phyloP scores from a whole-genome alignment of 495 filamentous ascomycete genomes.

The Penicillium diatomitis region DNA sequence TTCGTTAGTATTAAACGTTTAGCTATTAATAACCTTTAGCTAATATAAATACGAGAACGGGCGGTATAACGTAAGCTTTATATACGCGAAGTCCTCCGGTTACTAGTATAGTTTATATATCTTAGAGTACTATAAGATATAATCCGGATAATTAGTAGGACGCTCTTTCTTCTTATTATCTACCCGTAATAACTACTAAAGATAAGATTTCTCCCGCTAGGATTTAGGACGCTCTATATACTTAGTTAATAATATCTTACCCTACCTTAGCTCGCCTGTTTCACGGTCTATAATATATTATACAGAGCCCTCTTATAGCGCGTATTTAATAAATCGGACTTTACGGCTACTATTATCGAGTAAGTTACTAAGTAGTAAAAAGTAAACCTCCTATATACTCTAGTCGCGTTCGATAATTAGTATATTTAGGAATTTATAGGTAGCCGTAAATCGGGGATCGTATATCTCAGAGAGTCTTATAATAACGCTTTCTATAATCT shows the following conservation, averaged over 20 bases:
- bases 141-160: neutral
- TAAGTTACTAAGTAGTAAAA: neutral
- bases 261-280: neutral
- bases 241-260: neutral
- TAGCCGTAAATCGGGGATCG: neutral
- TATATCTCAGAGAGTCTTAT: neutral
- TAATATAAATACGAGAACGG: neutral
- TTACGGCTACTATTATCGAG: neutral
- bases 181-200: neutral
- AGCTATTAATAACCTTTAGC: neutral
- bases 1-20: neutral
- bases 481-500: neutral
- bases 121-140: neutral
- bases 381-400: neutral
- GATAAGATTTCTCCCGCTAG: neutral
- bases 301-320: neutral
- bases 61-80: neutral
- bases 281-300: neutral
- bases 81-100: neutral
- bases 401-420: neutral
- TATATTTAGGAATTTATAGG: neutral
- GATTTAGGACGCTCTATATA: too few species aligned
- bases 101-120: neutral
- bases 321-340: neutral
- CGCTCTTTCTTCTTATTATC: neutral